Evolutionary conservation across 2,329 filamentous ascomycete species (phyloP), one percentile per base, ranked within the genome.

Genomic region (Neurospora crassa): DNA sequence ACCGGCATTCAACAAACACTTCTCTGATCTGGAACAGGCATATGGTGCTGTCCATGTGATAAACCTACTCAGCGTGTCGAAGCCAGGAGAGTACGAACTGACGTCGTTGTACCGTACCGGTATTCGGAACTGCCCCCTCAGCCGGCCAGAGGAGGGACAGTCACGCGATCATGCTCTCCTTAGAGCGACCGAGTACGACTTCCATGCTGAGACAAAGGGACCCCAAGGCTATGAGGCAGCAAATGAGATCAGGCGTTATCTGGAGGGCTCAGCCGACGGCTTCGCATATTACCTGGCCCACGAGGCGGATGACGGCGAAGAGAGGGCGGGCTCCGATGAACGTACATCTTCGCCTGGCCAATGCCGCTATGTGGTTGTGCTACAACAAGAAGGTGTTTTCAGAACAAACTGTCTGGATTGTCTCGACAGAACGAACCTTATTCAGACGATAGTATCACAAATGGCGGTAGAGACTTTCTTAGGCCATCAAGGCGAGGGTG

Each of bases 401-500:
- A 88, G 95, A 73, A 97, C 94, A 4, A 99, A 99, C 77, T 99
- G 96, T 79, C 85, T 99, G 37, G 96, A 99, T 80, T 99, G 96
- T 79, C 84, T 99, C 63, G 96, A 99, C 79, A 89, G 96, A 72
- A 99, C 96, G 8, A 99, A 99, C 78, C 84, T 98, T 40, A 93
- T 99, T 40, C 96, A 99, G 81, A 97, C 94, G 0, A 92, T 98
- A 74, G 92, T 99, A 76, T 97, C 94, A 71, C 92, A 94, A 77
- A 94, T 97, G 91, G 93, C 94, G 0, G 85, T 97, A 24, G 93
- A 97, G 79, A 85, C 90, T 0, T 98, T 98, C 76, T 83, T 99
- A 3, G 82, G 83, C 16, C 93, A 97, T 75, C 87, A 91, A 72
- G 87, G 86, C 37, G 89, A 93, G 74, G 86, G 84, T 73, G 90